Evolutionary conservation across 179 eudicot genomes (phyloP).

Genomic region (Actinidia chinensis): DNA sequence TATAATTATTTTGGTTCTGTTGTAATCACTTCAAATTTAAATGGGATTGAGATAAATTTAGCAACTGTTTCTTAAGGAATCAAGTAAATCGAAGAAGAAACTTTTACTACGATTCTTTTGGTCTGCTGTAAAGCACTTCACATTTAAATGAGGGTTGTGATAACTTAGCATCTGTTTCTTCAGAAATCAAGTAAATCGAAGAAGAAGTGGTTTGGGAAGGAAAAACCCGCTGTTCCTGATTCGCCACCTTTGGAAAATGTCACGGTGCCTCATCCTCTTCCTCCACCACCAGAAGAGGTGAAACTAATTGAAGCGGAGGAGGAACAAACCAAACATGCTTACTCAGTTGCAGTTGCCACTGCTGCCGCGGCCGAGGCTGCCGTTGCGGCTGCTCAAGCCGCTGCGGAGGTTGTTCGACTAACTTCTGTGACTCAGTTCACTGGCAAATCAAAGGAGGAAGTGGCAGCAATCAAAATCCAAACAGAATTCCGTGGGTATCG

Average conservation of each 20-base stretch:
- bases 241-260: conserved; percentile 32
- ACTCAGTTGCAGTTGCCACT: conserved; percentile 22
- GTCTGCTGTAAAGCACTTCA: not conserved
- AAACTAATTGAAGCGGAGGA: conserved; percentile 23
- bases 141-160: not conserved
- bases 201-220: conserved; percentile 59
- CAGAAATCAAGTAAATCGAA: conserved; percentile 55
- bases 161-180: not conserved
- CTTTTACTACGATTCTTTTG: not conserved
- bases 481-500: conserved; percentile 68
- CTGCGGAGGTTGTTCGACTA: conserved; percentile 27
- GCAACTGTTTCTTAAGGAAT: conserved; percentile 1
- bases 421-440: conserved; percentile 29
- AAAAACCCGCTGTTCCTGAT: conserved; percentile 31
- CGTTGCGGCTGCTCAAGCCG: conserved; percentile 22
- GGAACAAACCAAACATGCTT: conserved; percentile 23
- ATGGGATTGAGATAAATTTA: not conserved
- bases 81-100: not conserved
- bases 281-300: conserved; percentile 33
- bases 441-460: conserved; percentile 60
- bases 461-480: conserved; percentile 69
- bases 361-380: conserved; percentile 26
- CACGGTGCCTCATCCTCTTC: conserved; percentile 28
- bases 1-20: not conserved
- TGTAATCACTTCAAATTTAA: not conserved